Conservation (phyloP, 495 filamentous ascomycete species). For the Talaromyces wortmannii region DNA sequence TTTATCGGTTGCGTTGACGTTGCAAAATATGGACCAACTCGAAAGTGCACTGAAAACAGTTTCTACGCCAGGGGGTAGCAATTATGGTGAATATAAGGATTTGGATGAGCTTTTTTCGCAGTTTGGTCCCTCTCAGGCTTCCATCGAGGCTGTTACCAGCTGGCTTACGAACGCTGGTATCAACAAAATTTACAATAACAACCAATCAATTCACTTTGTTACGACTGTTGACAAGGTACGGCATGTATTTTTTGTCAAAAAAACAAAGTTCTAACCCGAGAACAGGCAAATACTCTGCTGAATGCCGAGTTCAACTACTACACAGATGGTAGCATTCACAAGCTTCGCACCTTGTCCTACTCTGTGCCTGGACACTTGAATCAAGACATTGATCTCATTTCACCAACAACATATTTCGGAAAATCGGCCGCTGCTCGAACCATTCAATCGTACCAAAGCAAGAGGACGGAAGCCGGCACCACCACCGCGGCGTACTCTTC, state of each 20-base stretch:
- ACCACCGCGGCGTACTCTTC: no score
- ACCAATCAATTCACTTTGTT: slow-evolving; percentile 39
- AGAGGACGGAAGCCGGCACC: neutral
- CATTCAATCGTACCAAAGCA: slow-evolving; percentile 7
- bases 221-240: slow-evolving; percentile 21
- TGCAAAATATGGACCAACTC: slow-evolving; percentile 44
- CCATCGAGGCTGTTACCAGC: slow-evolving; percentile 27
- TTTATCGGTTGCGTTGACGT: slow-evolving; percentile 31
- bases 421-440: slow-evolving; percentile 17
- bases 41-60: slow-evolving; percentile 45
- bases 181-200: slow-evolving; percentile 27
- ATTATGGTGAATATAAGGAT: slow-evolving; percentile 51
- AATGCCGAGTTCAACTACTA: slow-evolving; percentile 37
- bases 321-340: slow-evolving; percentile 22
- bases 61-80: slow-evolving; percentile 44
- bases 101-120: slow-evolving; percentile 40
- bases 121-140: slow-evolving; percentile 30
- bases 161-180: slow-evolving; percentile 47
- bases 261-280: neutral
- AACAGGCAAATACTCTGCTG: slow-evolving; percentile 39
- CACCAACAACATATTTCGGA: slow-evolving; percentile 53
- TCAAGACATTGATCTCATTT: slow-evolving; percentile 46
- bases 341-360: slow-evolving; percentile 50
- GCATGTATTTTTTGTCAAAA: neutral
- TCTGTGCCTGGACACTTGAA: slow-evolving; percentile 51